Conservation (phyloP, 1,284 basidiomycete genomes). For the Sporisorium iseilematis-ciliati region DNA sequence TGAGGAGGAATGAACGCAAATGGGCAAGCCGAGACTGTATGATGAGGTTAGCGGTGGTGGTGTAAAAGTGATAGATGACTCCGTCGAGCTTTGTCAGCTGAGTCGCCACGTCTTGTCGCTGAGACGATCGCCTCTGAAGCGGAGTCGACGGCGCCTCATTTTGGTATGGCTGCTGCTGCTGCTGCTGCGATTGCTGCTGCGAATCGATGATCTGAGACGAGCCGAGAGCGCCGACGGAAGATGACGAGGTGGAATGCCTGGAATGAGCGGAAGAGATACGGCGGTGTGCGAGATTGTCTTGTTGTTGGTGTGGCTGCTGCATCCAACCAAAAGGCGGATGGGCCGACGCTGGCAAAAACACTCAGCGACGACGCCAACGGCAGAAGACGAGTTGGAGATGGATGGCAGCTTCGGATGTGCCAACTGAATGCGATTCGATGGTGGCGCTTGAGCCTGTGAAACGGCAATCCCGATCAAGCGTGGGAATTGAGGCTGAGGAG, state of each 20-base stretch:
- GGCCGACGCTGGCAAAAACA: slow-evolving; percentile 19
- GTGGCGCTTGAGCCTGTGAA: background rate
- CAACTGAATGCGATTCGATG: background rate
- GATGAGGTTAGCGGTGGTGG: slow-evolving; percentile 68
- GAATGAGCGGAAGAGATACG: slow-evolving; percentile 22
- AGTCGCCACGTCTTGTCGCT: slow-evolving; percentile 16
- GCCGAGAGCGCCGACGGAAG: slow-evolving; percentile 23
- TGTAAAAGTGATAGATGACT: slow-evolving; percentile 68
- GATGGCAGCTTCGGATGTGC: slow-evolving; percentile 1
- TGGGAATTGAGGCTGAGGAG: background rate
- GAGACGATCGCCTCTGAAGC: slow-evolving; percentile 16
- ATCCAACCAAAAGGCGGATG: slow-evolving; percentile 29
- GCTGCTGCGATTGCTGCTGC: slow-evolving; percentile 18
- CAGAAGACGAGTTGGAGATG: background rate
- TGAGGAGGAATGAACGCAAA: slow-evolving; percentile 28
- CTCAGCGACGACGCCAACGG: slow-evolving; percentile 30
- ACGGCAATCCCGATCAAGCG: background rate
- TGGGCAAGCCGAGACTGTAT: slow-evolving; percentile 64
- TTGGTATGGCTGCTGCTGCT: slow-evolving; percentile 15
- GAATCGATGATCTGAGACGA: slow-evolving; percentile 18
- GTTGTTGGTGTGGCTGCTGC: slow-evolving; percentile 39
- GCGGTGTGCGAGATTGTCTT: slow-evolving; percentile 15
- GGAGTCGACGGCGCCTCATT: slow-evolving; percentile 24
- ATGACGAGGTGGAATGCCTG: slow-evolving; percentile 21
- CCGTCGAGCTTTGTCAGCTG: slow-evolving; percentile 52